Evolutionary conservation across 116 monocot genomes (phyloP), one percentile per base, ranked within the genome.

Genomic region (Cymodocea nodosa): DNA sequence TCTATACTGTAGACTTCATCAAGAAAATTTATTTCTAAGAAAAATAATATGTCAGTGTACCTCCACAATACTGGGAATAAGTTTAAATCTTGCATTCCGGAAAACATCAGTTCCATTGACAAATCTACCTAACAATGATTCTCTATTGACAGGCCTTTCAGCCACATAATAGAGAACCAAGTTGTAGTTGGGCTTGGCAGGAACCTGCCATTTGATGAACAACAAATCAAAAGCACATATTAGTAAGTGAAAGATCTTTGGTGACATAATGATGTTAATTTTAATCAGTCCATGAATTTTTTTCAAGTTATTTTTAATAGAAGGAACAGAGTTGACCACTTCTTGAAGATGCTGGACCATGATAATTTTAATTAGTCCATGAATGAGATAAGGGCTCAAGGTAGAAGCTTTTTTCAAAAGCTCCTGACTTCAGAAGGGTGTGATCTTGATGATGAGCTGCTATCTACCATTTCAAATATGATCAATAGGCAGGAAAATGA

Each of bases 21-120:
- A 44, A 44, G 5, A 20, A 23, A 58, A 58, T 14, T 58, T 5
- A 30, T 30, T 13, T 10, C 0, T 0, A 58, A 58, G 25, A 8
- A 23, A 58, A 58, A 1, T 58, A 58, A 58, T 15, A 58, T 58
- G 58, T 23, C 22, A 58, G 23, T 58, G 50, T 73, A 97, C 97
- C 91, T 97, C 83, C 37, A 80, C 76, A 59, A 97, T 97, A 44
- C 91, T 83, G 18, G 97, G 97, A 67, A 97, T 91, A 74, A 97
- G 87, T 78, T 97, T 97, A 69, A 97, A 97, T 70, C 91, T 85
- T 64, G 85, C 52, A 75, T 97, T 88, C 59, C 91, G 85, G 69
- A 88, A 97, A 35, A 71, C 56, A 67, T 91, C 88, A 72, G 70
- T 82, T 73, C 88, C 97, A 74, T 97, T 73, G 51, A 91, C 63